These are phyloP conservation scores for Phaseolus lunatus DNA, from an alignment of 306 rosid species.

Conservation along the genomic window DNA sequence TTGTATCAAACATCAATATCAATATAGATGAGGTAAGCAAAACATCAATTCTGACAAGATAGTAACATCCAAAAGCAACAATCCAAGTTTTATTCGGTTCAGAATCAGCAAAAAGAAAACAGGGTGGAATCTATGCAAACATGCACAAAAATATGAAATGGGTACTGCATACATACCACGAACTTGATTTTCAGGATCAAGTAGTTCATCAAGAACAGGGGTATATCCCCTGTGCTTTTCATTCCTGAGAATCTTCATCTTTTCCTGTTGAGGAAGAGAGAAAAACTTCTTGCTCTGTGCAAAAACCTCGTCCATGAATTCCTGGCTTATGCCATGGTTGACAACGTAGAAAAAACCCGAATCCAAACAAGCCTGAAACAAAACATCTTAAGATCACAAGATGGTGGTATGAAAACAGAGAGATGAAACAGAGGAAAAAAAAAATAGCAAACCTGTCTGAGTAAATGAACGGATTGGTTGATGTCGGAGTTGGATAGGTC, in stretches of 20 bases:
- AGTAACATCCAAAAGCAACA: background rate
- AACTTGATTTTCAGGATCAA: slow-evolving; percentile 78
- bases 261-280: slow-evolving; percentile 60
- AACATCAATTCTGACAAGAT: background rate
- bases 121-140: background rate
- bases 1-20: too few relatives aligned
- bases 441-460: slow-evolving; percentile 77
- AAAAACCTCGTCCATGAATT: slow-evolving; percentile 79
- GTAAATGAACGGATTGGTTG: slow-evolving; percentile 64
- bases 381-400: background rate
- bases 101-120: background rate
- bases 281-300: slow-evolving; percentile 71
- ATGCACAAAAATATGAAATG: slow-evolving; percentile 33
- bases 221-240: slow-evolving; percentile 87
- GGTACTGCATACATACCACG: slow-evolving; percentile 53
- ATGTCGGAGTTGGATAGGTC: slow-evolving; percentile 74
- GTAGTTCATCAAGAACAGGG: slow-evolving; percentile 81
- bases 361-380: slow-evolving; percentile 79
- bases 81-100: background rate
- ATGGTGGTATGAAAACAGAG: background rate
- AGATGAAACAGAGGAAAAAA: background rate
- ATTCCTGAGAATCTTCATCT: slow-evolving; percentile 84
- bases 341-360: slow-evolving; percentile 93
- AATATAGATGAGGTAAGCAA: background rate
- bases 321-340: slow-evolving; percentile 79